A percentile compares a stretch with the other conserved stretches of the same genome.
phyloP scores from a whole-genome alignment of 2,329 filamentous ascomycete species.

The Thelonectria olida region DNA sequence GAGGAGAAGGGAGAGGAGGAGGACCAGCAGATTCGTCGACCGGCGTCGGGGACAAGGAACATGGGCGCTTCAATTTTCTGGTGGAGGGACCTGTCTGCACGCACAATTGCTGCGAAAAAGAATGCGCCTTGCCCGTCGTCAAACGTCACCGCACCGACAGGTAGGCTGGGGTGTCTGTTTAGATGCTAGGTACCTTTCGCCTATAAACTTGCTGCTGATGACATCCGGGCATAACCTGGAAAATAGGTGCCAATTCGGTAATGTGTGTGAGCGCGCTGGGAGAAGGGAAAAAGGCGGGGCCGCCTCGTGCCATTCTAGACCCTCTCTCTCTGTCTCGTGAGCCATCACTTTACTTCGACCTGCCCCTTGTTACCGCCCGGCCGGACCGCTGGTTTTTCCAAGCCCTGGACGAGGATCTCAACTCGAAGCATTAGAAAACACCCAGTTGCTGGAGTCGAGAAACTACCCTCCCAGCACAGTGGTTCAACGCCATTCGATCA shows the following conservation, averaged over 20 bases:
- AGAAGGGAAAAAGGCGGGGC: background rate
- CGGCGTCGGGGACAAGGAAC: conserved; percentile 35
- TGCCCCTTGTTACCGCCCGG: background rate
- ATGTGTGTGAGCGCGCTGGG: no score
- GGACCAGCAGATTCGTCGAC: conserved; percentile 22
- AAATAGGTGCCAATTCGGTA: no score
- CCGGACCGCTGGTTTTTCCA: background rate
- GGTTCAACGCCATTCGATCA: conserved; percentile 3
- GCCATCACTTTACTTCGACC: background rate
- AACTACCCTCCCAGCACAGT: background rate
- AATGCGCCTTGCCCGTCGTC: conserved; percentile 4
- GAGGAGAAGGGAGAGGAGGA: conserved; percentile 30
- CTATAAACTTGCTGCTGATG: background rate
- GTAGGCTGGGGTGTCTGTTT: no score
- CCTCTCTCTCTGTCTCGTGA: background rate
- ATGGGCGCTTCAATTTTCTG: conserved; percentile 32
- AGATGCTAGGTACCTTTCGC: background rate
- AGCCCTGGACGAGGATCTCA: no score
- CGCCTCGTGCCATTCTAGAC: conserved; percentile 11
- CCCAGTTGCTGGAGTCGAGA: background rate
- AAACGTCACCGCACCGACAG: conserved; percentile 32
- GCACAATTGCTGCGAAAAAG: conserved; percentile 10
- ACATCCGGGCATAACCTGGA: background rate
- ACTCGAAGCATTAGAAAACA: background rate
- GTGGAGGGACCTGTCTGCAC: conserved; percentile 21